A percentile compares a stretch with the other conserved stretches of the same genome.
phyloP scores from a whole-genome alignment of 345 rosid species.

The Citrus trifoliata region DNA sequence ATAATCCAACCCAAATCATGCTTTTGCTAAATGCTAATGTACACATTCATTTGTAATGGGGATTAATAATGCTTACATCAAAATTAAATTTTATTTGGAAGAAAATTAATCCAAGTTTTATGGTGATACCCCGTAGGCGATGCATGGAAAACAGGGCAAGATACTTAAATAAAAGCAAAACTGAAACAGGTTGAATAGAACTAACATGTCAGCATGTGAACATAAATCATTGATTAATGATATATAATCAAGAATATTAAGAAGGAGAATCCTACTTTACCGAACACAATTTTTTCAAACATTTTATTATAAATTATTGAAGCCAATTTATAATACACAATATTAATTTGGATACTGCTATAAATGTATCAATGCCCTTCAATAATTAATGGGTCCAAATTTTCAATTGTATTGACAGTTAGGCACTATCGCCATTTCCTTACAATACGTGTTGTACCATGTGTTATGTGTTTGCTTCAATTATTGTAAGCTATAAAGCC shows the following conservation, averaged over 20 bases:
- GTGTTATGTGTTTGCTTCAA: slow-evolving; percentile 4
- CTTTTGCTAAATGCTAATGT: background rate
- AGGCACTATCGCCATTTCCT: slow-evolving; percentile 8
- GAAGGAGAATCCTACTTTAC: too few relatives aligned
- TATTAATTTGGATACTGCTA: background rate
- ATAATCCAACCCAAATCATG: background rate
- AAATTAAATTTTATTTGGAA: background rate
- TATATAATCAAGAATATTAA: background rate
- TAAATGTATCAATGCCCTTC: background rate
- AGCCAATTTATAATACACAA: background rate
- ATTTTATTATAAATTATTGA: background rate
- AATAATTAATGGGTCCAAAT: background rate
- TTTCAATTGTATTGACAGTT: background rate
- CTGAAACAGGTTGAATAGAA: background rate
- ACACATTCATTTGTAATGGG: background rate
- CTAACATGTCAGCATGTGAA: slow-evolving; percentile 28
- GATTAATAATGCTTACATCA: background rate
- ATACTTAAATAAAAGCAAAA: background rate
- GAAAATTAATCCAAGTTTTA: background rate
- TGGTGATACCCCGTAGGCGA: background rate
- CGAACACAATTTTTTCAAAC: background rate
- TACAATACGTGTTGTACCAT: background rate
- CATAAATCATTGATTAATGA: background rate
- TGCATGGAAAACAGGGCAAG: slow-evolving; percentile 4
- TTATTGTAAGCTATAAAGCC: background rate